A percentile compares a stretch with the other conserved stretches of the same genome.
Conservation (phyloP, 257 asterid genomes). For the Craterostigma plantagineum region DNA sequence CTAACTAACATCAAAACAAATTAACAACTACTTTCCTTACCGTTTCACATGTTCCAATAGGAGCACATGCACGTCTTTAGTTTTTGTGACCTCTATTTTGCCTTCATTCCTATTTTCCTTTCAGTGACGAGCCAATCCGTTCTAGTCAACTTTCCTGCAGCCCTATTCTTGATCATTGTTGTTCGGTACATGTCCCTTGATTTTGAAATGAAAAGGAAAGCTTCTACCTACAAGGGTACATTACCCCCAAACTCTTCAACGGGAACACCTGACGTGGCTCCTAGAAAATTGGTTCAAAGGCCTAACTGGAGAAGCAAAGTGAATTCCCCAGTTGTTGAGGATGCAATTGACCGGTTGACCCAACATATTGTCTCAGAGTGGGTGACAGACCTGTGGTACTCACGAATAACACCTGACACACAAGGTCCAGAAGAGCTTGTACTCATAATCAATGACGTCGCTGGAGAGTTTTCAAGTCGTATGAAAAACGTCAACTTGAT, state of each 20-base stretch:
- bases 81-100: not conserved
- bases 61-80: conserved; percentile 1
- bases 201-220: conserved; percentile 64
- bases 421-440: conserved; percentile 89
- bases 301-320: conserved; percentile 82
- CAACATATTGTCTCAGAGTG: conserved; percentile 90
- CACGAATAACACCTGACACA: conserved; percentile 78
- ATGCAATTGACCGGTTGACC: conserved; percentile 71
- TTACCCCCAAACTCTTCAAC: conserved; percentile 15
- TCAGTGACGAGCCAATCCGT: conserved; percentile 92
- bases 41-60: not conserved
- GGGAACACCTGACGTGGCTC: too few relatives aligned
- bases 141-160: conserved; percentile 79
- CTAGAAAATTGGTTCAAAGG: conserved; percentile 5
- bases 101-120: conserved; percentile 8
- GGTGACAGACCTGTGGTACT: conserved; percentile 94
- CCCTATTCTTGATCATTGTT: conserved; percentile 40
- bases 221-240: conserved; percentile 49
- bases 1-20: too few relatives aligned
- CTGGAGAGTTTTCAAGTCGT: conserved; percentile 79
- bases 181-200: conserved; percentile 75
- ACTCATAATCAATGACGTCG: conserved; percentile 62
- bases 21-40: not conserved
- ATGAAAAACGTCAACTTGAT: conserved; percentile 70
- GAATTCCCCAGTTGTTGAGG: conserved; percentile 83